Evolutionary conservation across 345 rosid species (phyloP).

Genomic region (Salix dunnii): DNA sequence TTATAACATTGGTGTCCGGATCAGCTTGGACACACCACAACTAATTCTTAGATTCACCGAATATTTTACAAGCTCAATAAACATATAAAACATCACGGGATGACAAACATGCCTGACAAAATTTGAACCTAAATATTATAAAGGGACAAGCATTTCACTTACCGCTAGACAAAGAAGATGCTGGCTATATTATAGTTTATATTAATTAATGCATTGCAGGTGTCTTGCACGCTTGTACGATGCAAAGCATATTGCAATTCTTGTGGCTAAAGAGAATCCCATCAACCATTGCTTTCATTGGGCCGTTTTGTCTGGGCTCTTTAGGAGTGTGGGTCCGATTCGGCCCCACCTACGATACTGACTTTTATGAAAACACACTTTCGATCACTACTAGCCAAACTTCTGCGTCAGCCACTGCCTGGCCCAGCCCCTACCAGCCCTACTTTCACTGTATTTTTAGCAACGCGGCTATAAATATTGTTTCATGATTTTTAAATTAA

Average conservation of each 20-base stretch:
- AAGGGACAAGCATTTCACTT: no score
- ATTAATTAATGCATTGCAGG: not conserved
- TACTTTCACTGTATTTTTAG: not conserved
- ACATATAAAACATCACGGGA: no score
- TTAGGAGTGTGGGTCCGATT: not conserved
- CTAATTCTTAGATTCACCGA: no score
- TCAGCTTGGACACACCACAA: no score
- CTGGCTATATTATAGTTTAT: no score
- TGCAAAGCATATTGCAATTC: not conserved
- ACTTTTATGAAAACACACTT: not conserved
- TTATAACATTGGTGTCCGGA: no score
- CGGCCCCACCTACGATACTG: not conserved
- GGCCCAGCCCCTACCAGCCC: not conserved
- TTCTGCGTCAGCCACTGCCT: not conserved
- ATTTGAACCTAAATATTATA: no score
- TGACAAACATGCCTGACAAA: no score
- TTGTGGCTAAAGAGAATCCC: not conserved
- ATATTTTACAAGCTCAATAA: no score
- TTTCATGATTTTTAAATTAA: no score
- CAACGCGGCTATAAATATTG: no score
- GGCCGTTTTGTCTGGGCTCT: not conserved
- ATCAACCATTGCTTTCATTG: not conserved
- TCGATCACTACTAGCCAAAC: not conserved
- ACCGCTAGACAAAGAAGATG: no score
- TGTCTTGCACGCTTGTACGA: not conserved